Percentiles rank a stretch among this genome's conserved stretches.
These are phyloP conservation scores for Xylaria arbuscula DNA, from an alignment of 2,329 filamentous ascomycete species.

Conservation along the genomic window DNA sequence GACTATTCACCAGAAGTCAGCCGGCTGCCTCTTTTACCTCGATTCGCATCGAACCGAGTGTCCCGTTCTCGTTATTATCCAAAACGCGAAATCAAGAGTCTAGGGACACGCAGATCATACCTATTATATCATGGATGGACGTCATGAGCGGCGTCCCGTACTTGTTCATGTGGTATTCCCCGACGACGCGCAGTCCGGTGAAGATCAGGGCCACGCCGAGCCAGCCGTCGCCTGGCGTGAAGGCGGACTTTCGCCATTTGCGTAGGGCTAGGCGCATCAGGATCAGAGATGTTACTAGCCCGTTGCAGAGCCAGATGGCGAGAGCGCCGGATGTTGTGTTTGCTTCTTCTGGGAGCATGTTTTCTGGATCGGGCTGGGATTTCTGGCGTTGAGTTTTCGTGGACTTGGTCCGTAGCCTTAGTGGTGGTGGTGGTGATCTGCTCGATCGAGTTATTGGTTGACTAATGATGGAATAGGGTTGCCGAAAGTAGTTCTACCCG, in stretches of 20 bases:
- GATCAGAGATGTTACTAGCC: slow-evolving; percentile 16
- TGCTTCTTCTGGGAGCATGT: not conserved
- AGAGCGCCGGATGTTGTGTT: slow-evolving; percentile 1
- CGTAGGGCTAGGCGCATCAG: slow-evolving; percentile 29
- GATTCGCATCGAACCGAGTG: not conserved
- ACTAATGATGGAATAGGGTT: no score
- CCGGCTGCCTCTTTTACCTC: not conserved
- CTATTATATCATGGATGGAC: slow-evolving; percentile 4
- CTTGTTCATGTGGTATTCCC: slow-evolving; percentile 25
- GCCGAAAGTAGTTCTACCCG: no score
- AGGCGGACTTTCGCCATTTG: slow-evolving; percentile 11
- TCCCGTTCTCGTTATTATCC: not conserved
- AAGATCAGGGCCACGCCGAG: slow-evolving; percentile 26
- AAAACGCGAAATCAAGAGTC: not conserved
- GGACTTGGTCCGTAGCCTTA: no score
- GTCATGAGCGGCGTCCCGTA: slow-evolving; percentile 29
- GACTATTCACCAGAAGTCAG: not conserved
- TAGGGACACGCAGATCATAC: slow-evolving; percentile 5
- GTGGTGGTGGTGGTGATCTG: no score
- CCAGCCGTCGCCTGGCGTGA: slow-evolving; percentile 35
- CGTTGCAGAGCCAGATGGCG: slow-evolving; percentile 33
- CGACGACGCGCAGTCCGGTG: slow-evolving; percentile 22
- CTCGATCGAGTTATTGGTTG: no score
- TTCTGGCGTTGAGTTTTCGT: no score
- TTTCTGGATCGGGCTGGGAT: no score